These are phyloP conservation scores for Aureobasidium sp. DNA, from an alignment of 2,329 filamentous ascomycete genomes.

Conservation along the genomic window DNA sequence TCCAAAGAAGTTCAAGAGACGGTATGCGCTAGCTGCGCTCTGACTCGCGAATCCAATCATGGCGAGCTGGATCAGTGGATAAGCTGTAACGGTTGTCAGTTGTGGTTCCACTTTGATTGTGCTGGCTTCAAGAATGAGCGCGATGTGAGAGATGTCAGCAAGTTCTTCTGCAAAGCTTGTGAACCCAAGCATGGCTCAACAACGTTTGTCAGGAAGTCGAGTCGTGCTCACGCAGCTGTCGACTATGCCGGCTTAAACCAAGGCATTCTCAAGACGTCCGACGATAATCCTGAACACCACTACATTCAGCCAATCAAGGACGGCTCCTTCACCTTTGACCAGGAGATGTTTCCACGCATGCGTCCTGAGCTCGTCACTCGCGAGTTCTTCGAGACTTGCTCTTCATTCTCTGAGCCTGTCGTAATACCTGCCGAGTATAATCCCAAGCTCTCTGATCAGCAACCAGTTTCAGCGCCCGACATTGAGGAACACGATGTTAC, in stretches of 20 bases:
- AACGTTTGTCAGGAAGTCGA: constrained; percentile 59
- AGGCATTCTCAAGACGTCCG: constrained; percentile 56
- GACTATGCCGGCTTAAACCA: constrained; percentile 62
- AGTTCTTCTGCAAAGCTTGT: constrained; percentile 56
- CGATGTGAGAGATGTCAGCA: constrained; percentile 58
- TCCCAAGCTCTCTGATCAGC: constrained; percentile 29
- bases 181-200: constrained; percentile 53
- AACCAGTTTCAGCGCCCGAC: constrained; percentile 1
- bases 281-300: constrained; percentile 57
- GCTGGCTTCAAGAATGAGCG: constrained; percentile 57
- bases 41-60: constrained; percentile 43
- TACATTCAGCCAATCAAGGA: constrained; percentile 61
- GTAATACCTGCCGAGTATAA: constrained; percentile 56
- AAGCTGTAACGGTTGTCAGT: constrained; percentile 59
- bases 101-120: constrained; percentile 61
- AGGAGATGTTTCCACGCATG: constrained; percentile 56
- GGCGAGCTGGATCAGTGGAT: constrained; percentile 56
- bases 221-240: constrained; percentile 55
- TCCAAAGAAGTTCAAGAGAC: constrained; percentile 30
- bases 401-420: constrained; percentile 58
- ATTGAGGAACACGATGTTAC: constrained; percentile 17
- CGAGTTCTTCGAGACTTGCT: constrained; percentile 54
- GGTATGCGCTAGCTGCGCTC: constrained; percentile 49
- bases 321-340: constrained; percentile 51
- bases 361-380: constrained; percentile 54